phyloP scores from a whole-genome alignment of 371 early-diverging fungal genomes.

The Blastocladiella emersonii region DNA sequence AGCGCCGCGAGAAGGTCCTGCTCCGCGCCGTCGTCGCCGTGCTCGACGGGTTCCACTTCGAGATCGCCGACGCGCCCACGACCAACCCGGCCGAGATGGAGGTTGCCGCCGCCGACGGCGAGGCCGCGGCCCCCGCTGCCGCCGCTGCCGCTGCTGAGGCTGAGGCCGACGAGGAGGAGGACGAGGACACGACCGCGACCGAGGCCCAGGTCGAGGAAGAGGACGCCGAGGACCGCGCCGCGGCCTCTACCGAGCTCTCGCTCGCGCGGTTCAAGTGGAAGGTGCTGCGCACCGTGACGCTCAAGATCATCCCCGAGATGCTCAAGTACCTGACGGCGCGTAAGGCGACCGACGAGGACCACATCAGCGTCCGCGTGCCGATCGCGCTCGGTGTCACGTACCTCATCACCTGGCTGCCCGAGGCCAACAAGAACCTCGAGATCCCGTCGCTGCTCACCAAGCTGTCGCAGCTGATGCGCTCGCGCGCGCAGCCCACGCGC shows the following conservation, averaged over 20 bases:
- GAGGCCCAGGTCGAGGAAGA: slow-evolving; percentile 16
- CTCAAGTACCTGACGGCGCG: slow-evolving; percentile 34
- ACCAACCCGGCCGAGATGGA: not conserved
- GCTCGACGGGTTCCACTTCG: slow-evolving; percentile 82
- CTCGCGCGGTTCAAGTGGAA: slow-evolving; percentile 8
- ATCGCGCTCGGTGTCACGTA: slow-evolving; percentile 73
- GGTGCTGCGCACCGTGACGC: slow-evolving; percentile 53
- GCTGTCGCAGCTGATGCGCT: slow-evolving; percentile 71
- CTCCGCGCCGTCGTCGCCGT: slow-evolving; percentile 63
- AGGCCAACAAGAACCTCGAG: slow-evolving; percentile 51
- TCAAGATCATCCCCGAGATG: slow-evolving; percentile 62
- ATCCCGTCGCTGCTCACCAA: slow-evolving; percentile 71
- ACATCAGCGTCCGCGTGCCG: slow-evolving; percentile 67
- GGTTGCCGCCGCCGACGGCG: not conserved
- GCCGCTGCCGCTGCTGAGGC: no score
- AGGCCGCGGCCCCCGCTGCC: not conserved
- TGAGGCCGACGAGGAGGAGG: slow-evolving; percentile 15
- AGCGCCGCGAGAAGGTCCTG: slow-evolving; percentile 53
- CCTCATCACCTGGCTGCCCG: slow-evolving; percentile 63
- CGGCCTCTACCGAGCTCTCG: slow-evolving; percentile 10
- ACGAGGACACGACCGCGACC: slow-evolving; percentile 15
- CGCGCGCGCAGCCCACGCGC: slow-evolving; percentile 66
- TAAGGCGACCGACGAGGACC: slow-evolving; percentile 47
- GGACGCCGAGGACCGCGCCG: slow-evolving; percentile 13
- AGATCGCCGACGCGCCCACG: slow-evolving; percentile 13